Conservation (phyloP, 208 protist species). For the Trypanosoma grayi region DNA sequence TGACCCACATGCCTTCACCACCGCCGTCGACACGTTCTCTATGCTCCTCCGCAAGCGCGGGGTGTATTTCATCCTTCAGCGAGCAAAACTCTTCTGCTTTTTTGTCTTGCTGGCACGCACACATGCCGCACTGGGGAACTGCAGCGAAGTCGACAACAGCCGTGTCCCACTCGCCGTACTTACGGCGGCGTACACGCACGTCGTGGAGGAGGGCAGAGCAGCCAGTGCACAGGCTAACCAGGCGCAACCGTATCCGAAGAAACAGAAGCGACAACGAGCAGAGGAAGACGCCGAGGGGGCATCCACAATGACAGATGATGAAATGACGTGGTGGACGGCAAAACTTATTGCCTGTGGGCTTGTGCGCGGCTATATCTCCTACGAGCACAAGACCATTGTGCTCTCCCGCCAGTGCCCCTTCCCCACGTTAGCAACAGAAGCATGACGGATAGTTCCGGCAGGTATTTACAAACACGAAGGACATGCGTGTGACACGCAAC, state of each 20-base stretch:
- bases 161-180: constrained; percentile 60
- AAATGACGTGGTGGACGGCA: constrained; percentile 67
- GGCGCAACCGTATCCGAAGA: not conserved
- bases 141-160: constrained; percentile 59
- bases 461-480: no score
- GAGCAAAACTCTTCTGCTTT: constrained; percentile 59
- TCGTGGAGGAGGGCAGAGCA: constrained; percentile 22
- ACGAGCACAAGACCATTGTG: constrained; percentile 81
- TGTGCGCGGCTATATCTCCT: constrained; percentile 76
- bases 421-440: constrained; percentile 28
- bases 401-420: constrained; percentile 72
- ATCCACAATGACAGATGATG: constrained; percentile 46
- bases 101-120: constrained; percentile 59
- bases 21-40: constrained; percentile 44
- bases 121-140: constrained; percentile 42
- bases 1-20: constrained; percentile 41
- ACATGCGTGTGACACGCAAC: no score
- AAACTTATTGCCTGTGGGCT: constrained; percentile 69
- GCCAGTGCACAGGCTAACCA: not conserved
- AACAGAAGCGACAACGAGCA: constrained; percentile 6
- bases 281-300: constrained; percentile 14
- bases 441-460: not conserved
- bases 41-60: constrained; percentile 54
- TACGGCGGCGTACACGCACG: constrained; percentile 44
- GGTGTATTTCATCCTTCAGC: constrained; percentile 67